Conservation (phyloP, 768 basidiomycete genomes). For the Chalciporus chontae region DNA sequence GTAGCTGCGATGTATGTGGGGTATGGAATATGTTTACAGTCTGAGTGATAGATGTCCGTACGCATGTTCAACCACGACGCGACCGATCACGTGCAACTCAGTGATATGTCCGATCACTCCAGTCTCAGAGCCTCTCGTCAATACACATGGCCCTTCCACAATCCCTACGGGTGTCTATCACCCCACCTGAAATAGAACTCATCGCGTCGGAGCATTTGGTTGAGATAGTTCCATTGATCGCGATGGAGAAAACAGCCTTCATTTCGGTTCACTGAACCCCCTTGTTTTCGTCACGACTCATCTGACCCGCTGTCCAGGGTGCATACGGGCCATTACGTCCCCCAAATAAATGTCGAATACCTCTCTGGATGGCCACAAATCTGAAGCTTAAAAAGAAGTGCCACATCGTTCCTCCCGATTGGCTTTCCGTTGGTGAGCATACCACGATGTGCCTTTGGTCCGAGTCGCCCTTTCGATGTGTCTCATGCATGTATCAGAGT, state of each 20-base stretch:
- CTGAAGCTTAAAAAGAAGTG: conserved; percentile 95
- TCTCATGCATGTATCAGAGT: conserved; percentile 47
- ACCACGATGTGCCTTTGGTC: not conserved
- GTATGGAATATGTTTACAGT: too few relatives aligned
- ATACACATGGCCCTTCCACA: conserved; percentile 76
- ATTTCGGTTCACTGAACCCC: conserved; percentile 62
- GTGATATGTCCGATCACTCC: too few relatives aligned
- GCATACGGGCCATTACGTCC: conserved; percentile 91
- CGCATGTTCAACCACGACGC: conserved; percentile 12
- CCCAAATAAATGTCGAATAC: conserved; percentile 80
- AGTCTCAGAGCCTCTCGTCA: too few relatives aligned
- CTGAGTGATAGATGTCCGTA: too few relatives aligned
- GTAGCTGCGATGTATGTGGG: too few relatives aligned
- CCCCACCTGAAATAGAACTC: conserved; percentile 84
- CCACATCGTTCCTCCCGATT: conserved; percentile 84
- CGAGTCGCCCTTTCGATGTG: not conserved
- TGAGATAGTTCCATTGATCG: conserved; percentile 83
- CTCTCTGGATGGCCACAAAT: conserved; percentile 94
- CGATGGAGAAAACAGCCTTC: conserved; percentile 89
- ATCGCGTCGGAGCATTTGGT: conserved; percentile 82
- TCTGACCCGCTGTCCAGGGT: conserved; percentile 49
- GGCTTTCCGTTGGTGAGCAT: conserved; percentile 78
- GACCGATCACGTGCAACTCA: conserved; percentile 20
- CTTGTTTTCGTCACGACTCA: conserved; percentile 3
- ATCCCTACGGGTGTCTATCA: conserved; percentile 64